Base-by-base conservation (phyloP, 2,329 filamentous ascomycete genomes). In the Periconia sp. region DNA sequence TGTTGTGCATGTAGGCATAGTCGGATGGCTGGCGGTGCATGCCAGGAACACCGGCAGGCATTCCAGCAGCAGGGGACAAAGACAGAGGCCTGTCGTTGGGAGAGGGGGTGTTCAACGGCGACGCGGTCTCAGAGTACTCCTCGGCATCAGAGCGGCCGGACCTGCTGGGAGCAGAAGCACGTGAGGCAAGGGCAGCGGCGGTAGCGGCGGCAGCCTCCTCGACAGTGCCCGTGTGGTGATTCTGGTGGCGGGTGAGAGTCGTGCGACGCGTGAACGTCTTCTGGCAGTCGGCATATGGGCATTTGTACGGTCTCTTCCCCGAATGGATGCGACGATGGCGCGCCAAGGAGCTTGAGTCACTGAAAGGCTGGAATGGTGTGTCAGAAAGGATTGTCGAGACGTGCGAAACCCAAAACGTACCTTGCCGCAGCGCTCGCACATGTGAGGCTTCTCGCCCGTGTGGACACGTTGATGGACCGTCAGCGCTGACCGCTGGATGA, bases 261-360 rank as follows among this genome's bases (percentile, higher is more conserved):
- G 94, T 97, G 53, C 92, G 87, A 43, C 94, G 86, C 8, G 94
- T 99, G 65, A 99, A 99, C 0, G 92, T 97, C 80, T 97, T 97
- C 67, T 97, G 92, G 71, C 94, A 99, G 69, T 96, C 92, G 46
- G 91, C 92, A 61, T 94, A 97, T 1, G 92, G 92, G 73, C 94
- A 99, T 71, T 96, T 96, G 78, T 97, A 99, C 1, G 94, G 94
- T 36, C 94, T 82, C 73, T 94, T 96, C 46, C 94, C 94, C 4
- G 90, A 95, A 68, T 99, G 94, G 48, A 96, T 97, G 53, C 94
- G 85, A 46, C 94, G 86, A 73, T 99, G 94, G 41, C 94, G 83
- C 11, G 94, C 94, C 16, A 99, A 78, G 13, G 92, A 97, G 63
- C 90, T 96, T 33, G 90, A 95, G 69, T 99, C 94, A 65, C 92